Evolutionary conservation across 2,329 filamentous ascomycete genomes (phyloP), one percentile per base, ranked within the genome.

Genomic region (Fusarium chlamydosporum): DNA sequence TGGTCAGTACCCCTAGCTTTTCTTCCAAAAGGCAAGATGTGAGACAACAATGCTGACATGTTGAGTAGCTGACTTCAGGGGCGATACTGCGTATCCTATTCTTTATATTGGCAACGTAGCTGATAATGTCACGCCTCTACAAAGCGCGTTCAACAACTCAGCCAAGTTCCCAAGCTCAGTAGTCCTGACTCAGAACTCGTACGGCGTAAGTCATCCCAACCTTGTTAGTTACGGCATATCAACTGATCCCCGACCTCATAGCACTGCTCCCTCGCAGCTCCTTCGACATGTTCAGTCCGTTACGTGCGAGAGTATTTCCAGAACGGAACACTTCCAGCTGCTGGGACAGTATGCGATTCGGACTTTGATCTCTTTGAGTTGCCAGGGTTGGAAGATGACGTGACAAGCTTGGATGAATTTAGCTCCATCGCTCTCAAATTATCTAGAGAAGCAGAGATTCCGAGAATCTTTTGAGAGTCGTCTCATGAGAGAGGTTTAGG

Each of bases 251-350:
- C 69, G n/a, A 67, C 38, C 47, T 9, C 16, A 26, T 16, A 86
- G 82, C 87, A 89, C 64, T 87, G 84, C 8, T 81, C 79, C 15
- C 72, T 83, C 6, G 76, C 83, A 1, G 79, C 81, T 7, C 77
- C 82, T 1, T 84, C 82, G 2, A 74, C 76, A 1, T 85, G 83
- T 67, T 84, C 82, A 4, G 78, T 80, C 2, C 68, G 65, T n/a
- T 66, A 79, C 18, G 76, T 85, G 11, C 77, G 75, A 6, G 71
- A 73, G 16, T 85, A 85, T 64, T 84, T 85, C 68, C 80, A 84
- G 64, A 67, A 81, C 10, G 83, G 83, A 9, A 74, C 70, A 3
- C 75, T 86, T 2, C 87, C 87, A 0, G 68, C 73, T 4, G 72
- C 77, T 0, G 80, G 80, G 2, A 82, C 82, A 1, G 73, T 81